These are phyloP conservation scores for Pseudogymnoascus sp. DNA, from an alignment of 2,329 filamentous ascomycete species.

Conservation along the genomic window DNA sequence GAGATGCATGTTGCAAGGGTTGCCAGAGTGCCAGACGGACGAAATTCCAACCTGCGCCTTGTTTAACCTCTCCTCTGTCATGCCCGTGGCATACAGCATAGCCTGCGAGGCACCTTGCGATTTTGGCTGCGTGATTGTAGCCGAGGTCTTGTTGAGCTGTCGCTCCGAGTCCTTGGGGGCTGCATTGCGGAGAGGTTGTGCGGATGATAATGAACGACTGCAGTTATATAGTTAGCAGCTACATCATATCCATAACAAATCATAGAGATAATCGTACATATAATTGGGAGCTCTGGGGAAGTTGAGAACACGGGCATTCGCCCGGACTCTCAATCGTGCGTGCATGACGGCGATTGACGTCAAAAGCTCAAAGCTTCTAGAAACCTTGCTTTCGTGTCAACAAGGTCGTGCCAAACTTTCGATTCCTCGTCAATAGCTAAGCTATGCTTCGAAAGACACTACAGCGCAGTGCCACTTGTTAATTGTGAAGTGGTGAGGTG, in stretches of 20 bases:
- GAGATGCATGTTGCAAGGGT: slow-evolving; percentile 99
- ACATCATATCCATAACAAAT: slow-evolving; percentile 12
- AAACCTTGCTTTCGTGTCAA: slow-evolving; percentile 1
- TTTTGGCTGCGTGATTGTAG: slow-evolving; percentile 88
- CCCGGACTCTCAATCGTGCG: slow-evolving; percentile 25
- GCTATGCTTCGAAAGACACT: background rate
- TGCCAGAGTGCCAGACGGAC: slow-evolving; percentile 95
- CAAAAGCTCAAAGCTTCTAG: background rate
- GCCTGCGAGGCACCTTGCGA: slow-evolving; percentile 97
- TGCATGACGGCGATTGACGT: slow-evolving; percentile 1
- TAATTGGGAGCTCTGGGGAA: slow-evolving; percentile 26
- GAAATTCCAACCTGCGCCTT: slow-evolving; percentile 98
- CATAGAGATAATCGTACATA: slow-evolving; percentile 20
- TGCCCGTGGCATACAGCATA: slow-evolving; percentile 94
- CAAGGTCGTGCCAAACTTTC: background rate
- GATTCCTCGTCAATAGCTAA: background rate
- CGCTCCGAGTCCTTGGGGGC: slow-evolving; percentile 21
- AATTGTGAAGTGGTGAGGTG: background rate
- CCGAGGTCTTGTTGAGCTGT: slow-evolving; percentile 77
- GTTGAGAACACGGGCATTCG: slow-evolving; percentile 22
- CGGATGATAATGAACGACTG: slow-evolving; percentile 28
- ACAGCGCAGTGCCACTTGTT: background rate
- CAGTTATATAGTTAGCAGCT: slow-evolving; percentile 12
- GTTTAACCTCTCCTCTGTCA: slow-evolving; percentile 79
- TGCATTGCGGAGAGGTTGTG: slow-evolving; percentile 21